These are phyloP conservation scores for Dendrobium officinale DNA, from an alignment of 106 monocot genomes.

Conservation along the genomic window DNA sequence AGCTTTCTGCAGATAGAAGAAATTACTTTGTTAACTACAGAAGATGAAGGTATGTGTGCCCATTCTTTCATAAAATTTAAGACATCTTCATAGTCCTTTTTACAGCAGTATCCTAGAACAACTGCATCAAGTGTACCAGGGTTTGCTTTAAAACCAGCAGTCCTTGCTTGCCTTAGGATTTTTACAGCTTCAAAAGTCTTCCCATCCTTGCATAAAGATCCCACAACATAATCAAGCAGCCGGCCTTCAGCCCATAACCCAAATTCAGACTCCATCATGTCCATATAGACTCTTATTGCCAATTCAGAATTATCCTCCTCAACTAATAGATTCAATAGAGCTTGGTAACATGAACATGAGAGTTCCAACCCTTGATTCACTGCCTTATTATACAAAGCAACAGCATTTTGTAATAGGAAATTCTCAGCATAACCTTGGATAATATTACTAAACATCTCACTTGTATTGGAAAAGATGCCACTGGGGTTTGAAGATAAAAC, in stretches of 20 bases:
- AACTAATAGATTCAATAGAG: conserved; percentile 33
- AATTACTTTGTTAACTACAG: conserved; percentile 52
- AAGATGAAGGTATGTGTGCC: conserved; percentile 37
- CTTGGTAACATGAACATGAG: conserved; percentile 33
- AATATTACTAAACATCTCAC: conserved; percentile 40
- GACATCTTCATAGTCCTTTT: conserved; percentile 64
- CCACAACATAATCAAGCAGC: conserved; percentile 38
- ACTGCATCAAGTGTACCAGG: conserved; percentile 27
- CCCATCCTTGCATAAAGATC: conserved; percentile 29
- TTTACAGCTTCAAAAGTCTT: conserved; percentile 42
- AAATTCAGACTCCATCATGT: conserved; percentile 50
- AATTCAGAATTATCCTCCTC: conserved; percentile 23
- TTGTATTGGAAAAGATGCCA: conserved; percentile 7
- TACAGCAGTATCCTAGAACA: conserved; percentile 44
- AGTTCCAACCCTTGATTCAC: conserved; percentile 30
- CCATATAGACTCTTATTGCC: conserved; percentile 48
- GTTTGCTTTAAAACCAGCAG: conserved; percentile 22
- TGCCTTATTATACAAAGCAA: conserved; percentile 38
- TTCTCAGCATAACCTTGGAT: conserved; percentile 43
- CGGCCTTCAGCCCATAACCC: conserved; percentile 25
- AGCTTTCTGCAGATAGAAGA: conserved; percentile 47
- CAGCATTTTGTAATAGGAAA: conserved; percentile 23
- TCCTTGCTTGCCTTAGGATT: conserved; percentile 30
- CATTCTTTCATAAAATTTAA: conserved; percentile 62
- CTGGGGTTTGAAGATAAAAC: conserved; percentile 21